Conservation (phyloP, 2,329 filamentous ascomycete genomes). For the Penicillium sp. region DNA sequence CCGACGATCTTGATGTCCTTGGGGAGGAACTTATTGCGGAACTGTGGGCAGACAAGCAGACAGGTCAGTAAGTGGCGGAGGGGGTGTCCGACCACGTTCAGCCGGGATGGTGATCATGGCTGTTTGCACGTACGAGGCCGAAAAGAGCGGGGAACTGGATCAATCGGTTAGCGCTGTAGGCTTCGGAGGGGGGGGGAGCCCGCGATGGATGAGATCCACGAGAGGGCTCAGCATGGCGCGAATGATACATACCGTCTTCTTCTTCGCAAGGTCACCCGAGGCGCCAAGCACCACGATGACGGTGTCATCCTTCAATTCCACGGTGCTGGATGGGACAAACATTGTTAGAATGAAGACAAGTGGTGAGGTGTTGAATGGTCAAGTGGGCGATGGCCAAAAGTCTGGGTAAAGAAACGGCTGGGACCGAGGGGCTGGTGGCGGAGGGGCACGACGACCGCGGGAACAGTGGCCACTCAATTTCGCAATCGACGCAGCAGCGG, state of each 20-base stretch:
- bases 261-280: conserved; percentile 96
- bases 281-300: conserved; percentile 93
- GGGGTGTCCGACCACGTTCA: neutral
- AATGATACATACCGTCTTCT: conserved; percentile 76
- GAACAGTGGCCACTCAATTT: neutral
- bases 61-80: conserved; percentile 12
- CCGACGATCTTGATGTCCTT: conserved; percentile 96
- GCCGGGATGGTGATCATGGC: neutral
- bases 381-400: conserved; percentile 8
- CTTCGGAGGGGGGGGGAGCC: neutral
- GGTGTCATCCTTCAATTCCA: conserved; percentile 98
- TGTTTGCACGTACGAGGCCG: conserved; percentile 68
- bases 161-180: conserved; percentile 14
- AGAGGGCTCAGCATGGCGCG: neutral
- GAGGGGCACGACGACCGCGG: conserved; percentile 4
- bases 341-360: conserved; percentile 28
- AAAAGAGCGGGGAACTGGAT: conserved; percentile 89
- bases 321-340: conserved; percentile 53
- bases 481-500: neutral
- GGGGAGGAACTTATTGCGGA: conserved; percentile 95
- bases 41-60: conserved; percentile 48
- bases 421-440: conserved; percentile 16
- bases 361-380: neutral
- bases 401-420: conserved; percentile 11
- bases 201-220: neutral